Evolutionary conservation across 208 protist genomes (phyloP), one percentile per base, ranked within the genome.

Genomic region (Naegleria fowleri): DNA sequence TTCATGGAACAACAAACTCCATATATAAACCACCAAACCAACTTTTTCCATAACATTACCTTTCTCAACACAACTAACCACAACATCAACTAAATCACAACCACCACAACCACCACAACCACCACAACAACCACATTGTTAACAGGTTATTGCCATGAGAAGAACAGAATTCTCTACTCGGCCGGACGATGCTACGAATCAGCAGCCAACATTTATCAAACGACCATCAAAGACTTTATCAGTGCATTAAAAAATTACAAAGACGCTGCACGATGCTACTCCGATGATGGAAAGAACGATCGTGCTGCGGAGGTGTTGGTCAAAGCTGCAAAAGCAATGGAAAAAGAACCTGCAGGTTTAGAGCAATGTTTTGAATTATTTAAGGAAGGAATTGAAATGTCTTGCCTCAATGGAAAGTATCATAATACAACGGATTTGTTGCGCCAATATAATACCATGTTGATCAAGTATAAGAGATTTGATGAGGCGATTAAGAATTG

Each of bases 211-310:
- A 51, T 51, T 25, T 51, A 33, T 29, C 15, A 51, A 51, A 36
- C 40, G 13, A 11, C 15, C 11, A 51, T 51, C 29, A 51, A 52
- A 87, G 83, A 87, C 16, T 41, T 15, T n/a, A 87, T 51, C 55
- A 67, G 55, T 67, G 55, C 55, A 15, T 67, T 67, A 48, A 41
- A 41, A 33, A 33, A 51, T 25, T 87, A 87, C 52, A 36, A 87
- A 87, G 29, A 52, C n/a, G 83, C 83, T 36, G 83, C 40, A 41
- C 15, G 41, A 15, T 0, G 7, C 41, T 87, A 87, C 43, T 48
- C 43, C 6, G 83, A 87, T 29, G 83, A 51, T 52, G 83, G 83
- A 87, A 87, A 87, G 41, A 22, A 22, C 15, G 83, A 87, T 40
- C 15, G 83, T 40, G 36, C 40, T 48, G 33, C 83, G 51, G 83